Evolutionary conservation across 257 asterid genomes (phyloP).

Genomic region (Avicennia marina): DNA sequence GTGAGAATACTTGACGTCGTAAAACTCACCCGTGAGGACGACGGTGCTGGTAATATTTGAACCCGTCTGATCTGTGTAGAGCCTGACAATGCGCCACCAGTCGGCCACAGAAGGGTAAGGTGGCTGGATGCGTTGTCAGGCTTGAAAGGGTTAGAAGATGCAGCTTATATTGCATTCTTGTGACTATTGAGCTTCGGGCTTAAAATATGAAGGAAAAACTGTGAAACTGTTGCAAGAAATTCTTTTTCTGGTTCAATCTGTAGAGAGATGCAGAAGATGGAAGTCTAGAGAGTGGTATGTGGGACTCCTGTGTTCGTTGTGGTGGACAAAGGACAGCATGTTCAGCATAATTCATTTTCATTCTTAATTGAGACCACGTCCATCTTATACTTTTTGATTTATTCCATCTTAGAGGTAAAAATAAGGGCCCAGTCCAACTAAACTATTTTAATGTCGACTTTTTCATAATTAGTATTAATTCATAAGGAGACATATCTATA

Average conservation of each 20-base stretch:
- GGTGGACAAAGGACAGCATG: slow-evolving; percentile 29
- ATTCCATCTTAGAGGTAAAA: slow-evolving; percentile 23
- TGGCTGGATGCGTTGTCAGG: too few relatives aligned
- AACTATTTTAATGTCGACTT: too few relatives aligned
- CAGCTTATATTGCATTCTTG: slow-evolving; percentile 25
- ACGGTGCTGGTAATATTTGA: slow-evolving; percentile 39
- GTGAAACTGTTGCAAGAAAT: slow-evolving; percentile 9
- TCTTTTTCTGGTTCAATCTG: slow-evolving; percentile 10
- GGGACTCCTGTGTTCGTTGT: slow-evolving; percentile 22
- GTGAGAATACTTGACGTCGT: slow-evolving; percentile 49
- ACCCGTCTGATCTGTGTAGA: slow-evolving; percentile 67
- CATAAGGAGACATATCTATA: too few relatives aligned
- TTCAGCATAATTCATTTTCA: slow-evolving; percentile 26
- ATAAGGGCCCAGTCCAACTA: slow-evolving; percentile 10
- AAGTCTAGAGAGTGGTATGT: neutral
- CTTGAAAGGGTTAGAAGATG: slow-evolving; percentile 14
- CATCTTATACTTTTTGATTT: slow-evolving; percentile 29
- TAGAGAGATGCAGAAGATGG: slow-evolving; percentile 5
- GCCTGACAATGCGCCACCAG: slow-evolving; percentile 67
- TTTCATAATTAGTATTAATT: too few relatives aligned
- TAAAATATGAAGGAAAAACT: too few relatives aligned
- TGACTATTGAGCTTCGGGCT: too few relatives aligned
- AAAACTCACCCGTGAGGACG: slow-evolving; percentile 41
- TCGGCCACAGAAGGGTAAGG: slow-evolving; percentile 58
- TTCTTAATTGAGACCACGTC: slow-evolving; percentile 40